A percentile compares a stretch with the other conserved stretches of the same genome.
phyloP scores from a whole-genome alignment of 75 land plant species.

The Larix kaempferi region DNA sequence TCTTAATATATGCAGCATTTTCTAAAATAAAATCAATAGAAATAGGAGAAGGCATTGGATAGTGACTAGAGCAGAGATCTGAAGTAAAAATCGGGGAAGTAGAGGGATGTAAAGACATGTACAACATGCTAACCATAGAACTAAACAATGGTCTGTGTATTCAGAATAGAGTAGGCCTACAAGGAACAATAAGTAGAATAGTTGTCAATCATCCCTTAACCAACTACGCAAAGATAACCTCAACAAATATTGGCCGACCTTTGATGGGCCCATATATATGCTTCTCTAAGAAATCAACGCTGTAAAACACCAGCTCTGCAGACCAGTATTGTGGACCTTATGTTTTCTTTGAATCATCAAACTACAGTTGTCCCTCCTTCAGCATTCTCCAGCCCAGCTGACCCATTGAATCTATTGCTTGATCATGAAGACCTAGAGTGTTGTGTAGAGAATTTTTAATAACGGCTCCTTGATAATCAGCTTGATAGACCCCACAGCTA shows the following conservation, averaged over 20 bases:
- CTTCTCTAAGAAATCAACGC: neutral
- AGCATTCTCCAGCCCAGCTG: neutral
- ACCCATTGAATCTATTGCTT: neutral
- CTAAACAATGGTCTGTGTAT: neutral
- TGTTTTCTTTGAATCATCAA: neutral
- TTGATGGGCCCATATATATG: neutral
- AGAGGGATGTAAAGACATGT: no score
- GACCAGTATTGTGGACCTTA: neutral
- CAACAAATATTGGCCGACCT: neutral
- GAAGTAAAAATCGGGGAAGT: no score
- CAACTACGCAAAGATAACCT: neutral
- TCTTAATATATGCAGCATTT: no score
- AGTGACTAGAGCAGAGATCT: no score
- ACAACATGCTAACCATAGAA: neutral
- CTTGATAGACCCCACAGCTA: neutral
- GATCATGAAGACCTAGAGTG: neutral
- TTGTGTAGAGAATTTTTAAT: neutral
- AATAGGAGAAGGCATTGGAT: no score
- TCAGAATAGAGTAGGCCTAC: neutral
- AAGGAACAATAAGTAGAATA: neutral
- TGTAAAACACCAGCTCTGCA: neutral
- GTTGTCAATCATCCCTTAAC: neutral
- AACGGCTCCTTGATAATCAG: neutral
- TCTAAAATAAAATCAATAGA: no score
- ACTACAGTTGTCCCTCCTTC: neutral